Conservation (phyloP, 306 rosid genomes). For the Herpetospermum pedunculosum region DNA sequence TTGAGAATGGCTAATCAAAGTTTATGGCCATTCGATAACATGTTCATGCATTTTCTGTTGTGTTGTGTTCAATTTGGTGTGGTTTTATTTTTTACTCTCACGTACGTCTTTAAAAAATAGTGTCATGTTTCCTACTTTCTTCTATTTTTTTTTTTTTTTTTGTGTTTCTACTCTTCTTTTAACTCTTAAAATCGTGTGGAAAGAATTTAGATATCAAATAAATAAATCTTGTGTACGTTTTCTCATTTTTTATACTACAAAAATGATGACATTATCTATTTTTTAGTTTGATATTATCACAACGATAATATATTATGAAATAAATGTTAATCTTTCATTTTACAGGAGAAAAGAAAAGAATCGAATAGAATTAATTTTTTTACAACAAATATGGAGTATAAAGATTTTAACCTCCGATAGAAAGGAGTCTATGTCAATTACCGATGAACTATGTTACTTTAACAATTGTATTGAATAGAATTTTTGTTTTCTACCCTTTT, state of each 20-base stretch:
- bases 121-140: background rate
- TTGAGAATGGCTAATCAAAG: constrained; percentile 4
- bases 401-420: too few species aligned
- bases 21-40: background rate
- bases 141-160: background rate
- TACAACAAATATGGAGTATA: too few species aligned
- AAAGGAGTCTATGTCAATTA: too few species aligned
- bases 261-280: background rate
- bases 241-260: background rate
- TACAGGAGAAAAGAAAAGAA: background rate
- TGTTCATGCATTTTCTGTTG: background rate
- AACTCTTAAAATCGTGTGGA: background rate
- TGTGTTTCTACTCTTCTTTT: background rate
- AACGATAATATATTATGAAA: background rate
- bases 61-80: background rate
- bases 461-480: too few species aligned
- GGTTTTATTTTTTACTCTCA: background rate
- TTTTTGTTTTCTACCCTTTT: too few species aligned
- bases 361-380: too few species aligned
- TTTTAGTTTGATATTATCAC: background rate
- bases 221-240: background rate
- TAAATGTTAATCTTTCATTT: background rate
- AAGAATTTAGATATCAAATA: background rate
- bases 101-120: background rate
- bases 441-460: too few species aligned